phyloP scores from a whole-genome alignment of 495 filamentous ascomycete species.

The Hyaloscypha variabilis region DNA sequence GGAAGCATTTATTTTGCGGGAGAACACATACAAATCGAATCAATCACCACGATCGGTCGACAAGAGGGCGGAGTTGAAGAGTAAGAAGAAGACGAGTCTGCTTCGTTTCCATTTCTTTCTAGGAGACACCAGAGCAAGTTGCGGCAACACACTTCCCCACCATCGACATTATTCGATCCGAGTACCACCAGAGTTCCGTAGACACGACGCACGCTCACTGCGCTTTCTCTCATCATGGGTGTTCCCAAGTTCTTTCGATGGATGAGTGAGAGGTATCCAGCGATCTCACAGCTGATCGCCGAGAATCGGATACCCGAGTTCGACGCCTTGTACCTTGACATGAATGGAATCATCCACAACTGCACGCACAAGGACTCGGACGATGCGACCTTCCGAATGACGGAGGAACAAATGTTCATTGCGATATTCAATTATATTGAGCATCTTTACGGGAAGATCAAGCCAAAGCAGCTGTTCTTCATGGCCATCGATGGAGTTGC shows the following conservation, averaged over 20 bases:
- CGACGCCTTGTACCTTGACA: constrained; percentile 95
- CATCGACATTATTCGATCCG: constrained; percentile 6
- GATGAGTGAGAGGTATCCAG: constrained; percentile 98
- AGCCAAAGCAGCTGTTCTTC: constrained; percentile 97
- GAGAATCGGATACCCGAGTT: constrained; percentile 99
- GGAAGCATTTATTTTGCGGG: not conserved
- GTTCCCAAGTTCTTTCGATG: constrained; percentile 91
- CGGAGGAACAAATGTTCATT: constrained; percentile 98
- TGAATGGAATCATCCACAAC: constrained; percentile 99
- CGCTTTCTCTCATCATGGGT: constrained; percentile 58
- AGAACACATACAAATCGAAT: constrained; percentile 15
- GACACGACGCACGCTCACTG: constrained; percentile 14
- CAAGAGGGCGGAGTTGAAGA: constrained; percentile 14
- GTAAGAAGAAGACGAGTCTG: constrained; percentile 4
- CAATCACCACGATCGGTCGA: constrained; percentile 6
- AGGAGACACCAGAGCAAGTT: constrained; percentile 5
- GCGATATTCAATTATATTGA: constrained; percentile 99
- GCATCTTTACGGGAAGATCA: constrained; percentile 97
- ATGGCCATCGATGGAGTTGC: constrained; percentile 99
- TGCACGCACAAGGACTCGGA: constrained; percentile 97
- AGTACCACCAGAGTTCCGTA: constrained; percentile 13
- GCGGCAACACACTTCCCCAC: constrained; percentile 24
- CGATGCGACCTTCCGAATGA: constrained; percentile 88
- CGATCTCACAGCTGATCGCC: constrained; percentile 97
- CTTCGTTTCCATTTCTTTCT: not conserved